Base-by-base conservation (phyloP, 2,329 filamentous ascomycete species). In the Colletotrichum truncatum region DNA sequence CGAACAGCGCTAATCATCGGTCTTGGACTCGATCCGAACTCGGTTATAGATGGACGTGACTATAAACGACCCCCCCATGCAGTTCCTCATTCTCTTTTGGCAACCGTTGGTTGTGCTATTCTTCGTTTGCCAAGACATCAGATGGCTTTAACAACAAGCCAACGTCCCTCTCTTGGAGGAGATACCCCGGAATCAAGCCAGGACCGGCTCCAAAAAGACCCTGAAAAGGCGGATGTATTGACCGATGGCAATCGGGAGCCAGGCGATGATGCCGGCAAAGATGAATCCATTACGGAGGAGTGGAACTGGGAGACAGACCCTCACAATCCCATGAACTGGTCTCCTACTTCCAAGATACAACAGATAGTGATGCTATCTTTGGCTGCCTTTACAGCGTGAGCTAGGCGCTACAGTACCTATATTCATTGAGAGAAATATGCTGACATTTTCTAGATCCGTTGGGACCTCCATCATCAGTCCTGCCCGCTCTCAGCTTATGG, bases 401-500 rank as follows among this genome's bases (percentile, higher is more conserved):
- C 72, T 7, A n/a, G n/a, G n/a, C n/a, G n/a, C n/a, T n/a, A n/a
- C n/a, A n/a, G n/a, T n/a, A n/a, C n/a, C n/a, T n/a, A n/a, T n/a
- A n/a, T n/a, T n/a, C n/a, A n/a, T n/a, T n/a, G n/a, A n/a, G n/a
- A n/a, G n/a, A n/a, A n/a, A n/a, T n/a, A n/a, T n/a, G 6, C 25
- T 48, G 11, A 52, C 10, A 53, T n/a, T 46, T n/a, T 4, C 25
- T 53, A 87, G 85, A 9, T 84, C 86, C 1, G 76, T 87, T 21
- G 84, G 81, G 2, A 82, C 82, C 0, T 87, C 87, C 10, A 81
- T 88, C 66, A 82, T 87, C 71, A 85, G 82, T 28, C 79, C 86
- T 0, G 82, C 82, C 4, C 72, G 80, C 21, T 48, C 68, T 2
- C 75, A 84, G 4, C 72, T 91, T 6, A 83, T 83, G 75, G 39